phyloP scores from a whole-genome alignment of 1,284 basidiomycete genomes.

The Boletus albobrunnescens region DNA sequence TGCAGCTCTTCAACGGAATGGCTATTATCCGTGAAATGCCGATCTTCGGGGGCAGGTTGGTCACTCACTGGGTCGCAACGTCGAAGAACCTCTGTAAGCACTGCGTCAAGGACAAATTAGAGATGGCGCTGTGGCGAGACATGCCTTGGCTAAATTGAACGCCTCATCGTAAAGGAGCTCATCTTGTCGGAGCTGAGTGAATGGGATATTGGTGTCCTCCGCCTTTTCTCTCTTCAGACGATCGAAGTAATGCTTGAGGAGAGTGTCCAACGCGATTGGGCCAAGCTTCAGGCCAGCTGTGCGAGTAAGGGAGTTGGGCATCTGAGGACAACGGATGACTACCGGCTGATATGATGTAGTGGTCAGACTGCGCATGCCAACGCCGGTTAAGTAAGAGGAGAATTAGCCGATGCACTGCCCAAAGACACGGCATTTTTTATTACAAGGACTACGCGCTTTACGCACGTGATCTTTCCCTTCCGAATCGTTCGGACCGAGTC shows the following conservation, averaged over 20 bases:
- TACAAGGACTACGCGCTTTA: too few species aligned
- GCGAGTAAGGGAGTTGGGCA: slow-evolving; percentile 52
- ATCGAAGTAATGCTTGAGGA: slow-evolving; percentile 81
- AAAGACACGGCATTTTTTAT: too few species aligned
- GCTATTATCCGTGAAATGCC: slow-evolving; percentile 29
- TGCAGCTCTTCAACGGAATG: slow-evolving; percentile 86
- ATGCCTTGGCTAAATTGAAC: slow-evolving; percentile 76
- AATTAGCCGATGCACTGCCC: too few species aligned
- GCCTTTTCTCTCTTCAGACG: slow-evolving; percentile 47
- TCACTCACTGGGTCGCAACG: slow-evolving; percentile 47
- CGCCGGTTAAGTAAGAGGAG: too few species aligned
- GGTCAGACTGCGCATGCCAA: not conserved
- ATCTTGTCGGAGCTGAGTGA: slow-evolving; percentile 58
- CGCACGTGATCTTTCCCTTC: too few species aligned
- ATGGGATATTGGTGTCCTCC: slow-evolving; percentile 10
- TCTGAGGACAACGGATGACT: slow-evolving; percentile 6
- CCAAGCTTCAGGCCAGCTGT: slow-evolving; percentile 64
- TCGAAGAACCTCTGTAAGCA: slow-evolving; percentile 53
- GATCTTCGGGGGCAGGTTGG: not conserved
- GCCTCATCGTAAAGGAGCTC: slow-evolving; percentile 82
- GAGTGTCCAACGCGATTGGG: slow-evolving; percentile 72
- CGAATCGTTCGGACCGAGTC: too few species aligned
- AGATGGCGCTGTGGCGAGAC: slow-evolving; percentile 14
- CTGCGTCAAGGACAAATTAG: not conserved
- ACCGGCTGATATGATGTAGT: not conserved